A percentile compares a stretch with the other conserved stretches of the same genome.
Evolutionary conservation across 169 alveolate genomes (phyloP).

Genomic region (Neospora caninum): DNA sequence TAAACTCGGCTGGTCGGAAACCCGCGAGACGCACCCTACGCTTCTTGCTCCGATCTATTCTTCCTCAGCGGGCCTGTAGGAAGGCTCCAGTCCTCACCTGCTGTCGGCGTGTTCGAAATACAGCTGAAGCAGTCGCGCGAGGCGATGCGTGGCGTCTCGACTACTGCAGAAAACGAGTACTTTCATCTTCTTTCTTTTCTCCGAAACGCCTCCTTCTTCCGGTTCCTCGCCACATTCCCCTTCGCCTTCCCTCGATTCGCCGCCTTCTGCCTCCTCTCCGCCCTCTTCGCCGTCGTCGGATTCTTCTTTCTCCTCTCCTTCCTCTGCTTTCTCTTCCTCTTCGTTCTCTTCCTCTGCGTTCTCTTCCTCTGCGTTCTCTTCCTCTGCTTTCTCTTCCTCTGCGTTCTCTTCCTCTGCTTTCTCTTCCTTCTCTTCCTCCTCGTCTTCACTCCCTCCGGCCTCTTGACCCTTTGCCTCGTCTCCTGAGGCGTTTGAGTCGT

Average conservation of each 20-base stretch:
- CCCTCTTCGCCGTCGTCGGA: neutral
- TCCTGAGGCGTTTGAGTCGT: no score
- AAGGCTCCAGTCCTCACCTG: neutral
- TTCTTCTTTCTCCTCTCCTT: neutral
- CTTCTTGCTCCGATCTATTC: no score
- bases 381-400: neutral
- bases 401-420: slow-evolving; percentile 9
- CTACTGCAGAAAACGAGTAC: slow-evolving; percentile 30
- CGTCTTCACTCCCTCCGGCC: neutral
- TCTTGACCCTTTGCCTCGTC: neutral
- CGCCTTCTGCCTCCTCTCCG: no score
- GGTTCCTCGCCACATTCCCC: no score
- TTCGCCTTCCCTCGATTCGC: neutral
- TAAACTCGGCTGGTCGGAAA: no score
- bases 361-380: neutral
- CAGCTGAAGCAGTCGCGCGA: slow-evolving; percentile 57
- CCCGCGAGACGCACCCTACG: no score
- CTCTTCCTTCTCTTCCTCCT: neutral
- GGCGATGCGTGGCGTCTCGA: slow-evolving; percentile 46
- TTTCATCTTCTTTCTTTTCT: neutral
- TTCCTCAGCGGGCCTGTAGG: no score
- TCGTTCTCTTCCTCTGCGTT: neutral
- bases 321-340: neutral
- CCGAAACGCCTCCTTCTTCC: neutral
- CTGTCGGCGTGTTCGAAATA: neutral